phyloP scores from a whole-genome alignment of 1,284 basidiomycete species.

The Fomitopsis palustris region DNA sequence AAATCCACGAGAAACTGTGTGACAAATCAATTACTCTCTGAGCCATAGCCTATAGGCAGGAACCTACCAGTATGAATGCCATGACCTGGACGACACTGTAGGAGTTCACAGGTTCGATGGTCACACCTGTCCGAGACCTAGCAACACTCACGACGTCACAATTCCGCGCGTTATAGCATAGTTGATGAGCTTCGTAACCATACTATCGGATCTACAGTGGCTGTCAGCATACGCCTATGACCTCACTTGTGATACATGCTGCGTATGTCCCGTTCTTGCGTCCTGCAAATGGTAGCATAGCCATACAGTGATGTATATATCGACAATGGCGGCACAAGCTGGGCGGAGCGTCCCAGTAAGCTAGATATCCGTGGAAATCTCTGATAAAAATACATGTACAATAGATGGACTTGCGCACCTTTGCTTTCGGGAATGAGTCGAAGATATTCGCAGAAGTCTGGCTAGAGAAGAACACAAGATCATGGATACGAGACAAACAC shows the following conservation, averaged over 20 bases:
- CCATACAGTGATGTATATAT: background rate
- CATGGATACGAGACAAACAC: no score
- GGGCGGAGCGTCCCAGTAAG: no score
- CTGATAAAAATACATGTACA: background rate
- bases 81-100: background rate
- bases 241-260: background rate
- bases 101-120: background rate
- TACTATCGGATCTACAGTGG: background rate
- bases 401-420: no score
- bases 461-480: no score
- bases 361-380: background rate
- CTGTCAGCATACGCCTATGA: background rate
- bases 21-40: background rate
- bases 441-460: no score
- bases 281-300: background rate
- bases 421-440: no score
- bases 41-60: background rate
- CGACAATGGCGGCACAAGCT: background rate
- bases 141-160: background rate
- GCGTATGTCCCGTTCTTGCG: background rate
- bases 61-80: background rate
- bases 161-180: background rate
- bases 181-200: background rate
- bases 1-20: background rate
- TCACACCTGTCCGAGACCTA: background rate